Base-by-base conservation (phyloP, 2,329 filamentous ascomycete species). In the Pseudopyricularia javanii region DNA sequence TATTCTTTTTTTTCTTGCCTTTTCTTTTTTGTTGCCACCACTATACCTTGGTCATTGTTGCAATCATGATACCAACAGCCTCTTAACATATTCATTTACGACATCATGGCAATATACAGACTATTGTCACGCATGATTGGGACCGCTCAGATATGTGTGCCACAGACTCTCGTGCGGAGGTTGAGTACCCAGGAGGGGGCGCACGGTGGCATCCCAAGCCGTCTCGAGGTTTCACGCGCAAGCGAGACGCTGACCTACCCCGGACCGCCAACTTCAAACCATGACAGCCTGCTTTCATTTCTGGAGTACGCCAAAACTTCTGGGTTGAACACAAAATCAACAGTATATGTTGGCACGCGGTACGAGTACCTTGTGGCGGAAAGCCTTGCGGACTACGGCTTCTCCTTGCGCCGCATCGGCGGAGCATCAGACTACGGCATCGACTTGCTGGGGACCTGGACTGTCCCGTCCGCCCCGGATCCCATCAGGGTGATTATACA, bases 381-480 rank as follows among this genome's bases (percentile, higher is more conserved):
- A 4, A 68, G 77, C 1, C 74, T 91, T 0, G 61, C 74, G 3
- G 67, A 68, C 1, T 76, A 86, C 51, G 82, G 83, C 52, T 86
- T 91, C 68, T 66, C 70, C 22, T 73, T 91, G 33, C 71, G 71
- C 48, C 79, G 86, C 32, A 74, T 85, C 2, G 88, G 87, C 28
- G 79, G 83, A 34, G 69, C 71, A 3, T 80, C 77, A 1, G 87
- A 91, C 66, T 74, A 73, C 54, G 87, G 88, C 35, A 86, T 88
- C 59, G 88, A 91, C 62, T 74, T 91, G 1, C 68, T 89, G 0
- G 87, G 88, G 0, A 75, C 74, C 3, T 91, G 87, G 87, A 66
- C 67, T 1, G 68, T 88, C 0, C 81, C 80, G 0, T 67, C 65
- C 1, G 59, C 63, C 3, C 53, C 64, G 8, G 58, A 61, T 1